phyloP scores from a whole-genome alignment of 2,329 filamentous ascomycete genomes.

The Paracamarosporium sp. region DNA sequence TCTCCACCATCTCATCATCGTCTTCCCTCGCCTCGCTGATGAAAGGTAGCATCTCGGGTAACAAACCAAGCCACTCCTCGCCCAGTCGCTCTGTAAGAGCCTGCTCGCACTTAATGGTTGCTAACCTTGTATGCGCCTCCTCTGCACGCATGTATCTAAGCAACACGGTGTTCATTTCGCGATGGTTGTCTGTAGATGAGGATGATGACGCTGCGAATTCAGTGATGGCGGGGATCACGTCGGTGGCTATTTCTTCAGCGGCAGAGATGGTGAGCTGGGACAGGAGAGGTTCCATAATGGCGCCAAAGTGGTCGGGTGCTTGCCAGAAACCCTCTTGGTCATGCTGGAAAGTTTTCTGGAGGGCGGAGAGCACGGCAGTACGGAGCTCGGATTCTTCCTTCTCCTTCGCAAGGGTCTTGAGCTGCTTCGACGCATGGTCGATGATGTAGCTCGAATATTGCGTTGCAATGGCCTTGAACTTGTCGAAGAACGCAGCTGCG shows the following conservation, averaged over 20 bases:
- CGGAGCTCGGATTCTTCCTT: constrained; percentile 67
- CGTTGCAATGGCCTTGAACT: constrained; percentile 87
- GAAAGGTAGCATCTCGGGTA: constrained; percentile 95
- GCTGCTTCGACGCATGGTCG: constrained; percentile 72
- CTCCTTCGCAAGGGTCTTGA: constrained; percentile 51
- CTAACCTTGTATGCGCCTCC: constrained; percentile 74
- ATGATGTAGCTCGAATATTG: constrained; percentile 87
- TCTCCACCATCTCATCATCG: constrained; percentile 91
- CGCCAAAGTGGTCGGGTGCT: constrained; percentile 82
- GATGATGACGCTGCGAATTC: constrained; percentile 80
- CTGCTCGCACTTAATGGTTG: constrained; percentile 82
- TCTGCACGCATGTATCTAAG: constrained; percentile 80
- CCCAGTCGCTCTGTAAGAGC: constrained; percentile 79
- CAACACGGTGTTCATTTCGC: constrained; percentile 80
- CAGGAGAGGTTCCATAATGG: constrained; percentile 73
- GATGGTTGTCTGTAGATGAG: constrained; percentile 87
- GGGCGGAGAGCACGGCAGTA: constrained; percentile 71
- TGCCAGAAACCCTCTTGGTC: constrained; percentile 98
- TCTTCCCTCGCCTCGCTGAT: constrained; percentile 97
- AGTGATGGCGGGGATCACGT: constrained; percentile 75
- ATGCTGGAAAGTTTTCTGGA: constrained; percentile 80
- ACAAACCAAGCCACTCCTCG: constrained; percentile 89
- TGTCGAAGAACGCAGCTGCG: constrained; percentile 78
- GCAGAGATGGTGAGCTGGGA: constrained; percentile 59
- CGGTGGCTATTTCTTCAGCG: constrained; percentile 49